Conservation (phyloP, 352 stramenopile species). For the Phytophthora sp. region DNA sequence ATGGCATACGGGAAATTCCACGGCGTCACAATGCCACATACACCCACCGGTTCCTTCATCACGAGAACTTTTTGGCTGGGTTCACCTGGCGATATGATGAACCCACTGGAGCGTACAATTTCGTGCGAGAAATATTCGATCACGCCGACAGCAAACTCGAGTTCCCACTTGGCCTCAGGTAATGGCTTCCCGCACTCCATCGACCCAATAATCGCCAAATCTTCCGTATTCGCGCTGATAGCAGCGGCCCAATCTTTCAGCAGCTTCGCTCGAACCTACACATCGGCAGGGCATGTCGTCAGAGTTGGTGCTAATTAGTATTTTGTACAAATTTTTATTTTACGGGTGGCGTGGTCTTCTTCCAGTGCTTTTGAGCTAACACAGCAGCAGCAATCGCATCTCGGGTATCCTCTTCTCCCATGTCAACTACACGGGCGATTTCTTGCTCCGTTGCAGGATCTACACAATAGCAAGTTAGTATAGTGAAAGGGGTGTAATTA, state of each 20-base stretch:
- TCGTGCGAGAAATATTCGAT: slow-evolving; percentile 97
- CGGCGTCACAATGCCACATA: slow-evolving; percentile 94
- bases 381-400: slow-evolving; percentile 71
- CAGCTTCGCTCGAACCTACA: slow-evolving; percentile 52
- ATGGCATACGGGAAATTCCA: slow-evolving; percentile 99
- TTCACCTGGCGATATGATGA: slow-evolving; percentile 67
- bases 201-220: slow-evolving; percentile 92
- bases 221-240: slow-evolving; percentile 65
- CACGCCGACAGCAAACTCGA: slow-evolving; percentile 93
- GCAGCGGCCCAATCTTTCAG: slow-evolving; percentile 74
- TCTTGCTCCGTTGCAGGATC: slow-evolving; percentile 77
- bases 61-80: slow-evolving; percentile 68
- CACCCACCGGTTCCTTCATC: slow-evolving; percentile 92
- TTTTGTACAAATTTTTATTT: slow-evolving; percentile 3
- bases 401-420: slow-evolving; percentile 63
- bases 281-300: neutral
- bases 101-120: slow-evolving; percentile 82
- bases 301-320: neutral
- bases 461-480: neutral
- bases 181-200: slow-evolving; percentile 97
- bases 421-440: slow-evolving; percentile 63
- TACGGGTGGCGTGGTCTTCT: slow-evolving; percentile 67
- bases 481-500: too few species aligned
- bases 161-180: slow-evolving; percentile 92
- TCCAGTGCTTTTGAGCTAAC: slow-evolving; percentile 64